Conservation (phyloP, 805 yeast genomes). For the Metschnikowia arizonensis region DNA sequence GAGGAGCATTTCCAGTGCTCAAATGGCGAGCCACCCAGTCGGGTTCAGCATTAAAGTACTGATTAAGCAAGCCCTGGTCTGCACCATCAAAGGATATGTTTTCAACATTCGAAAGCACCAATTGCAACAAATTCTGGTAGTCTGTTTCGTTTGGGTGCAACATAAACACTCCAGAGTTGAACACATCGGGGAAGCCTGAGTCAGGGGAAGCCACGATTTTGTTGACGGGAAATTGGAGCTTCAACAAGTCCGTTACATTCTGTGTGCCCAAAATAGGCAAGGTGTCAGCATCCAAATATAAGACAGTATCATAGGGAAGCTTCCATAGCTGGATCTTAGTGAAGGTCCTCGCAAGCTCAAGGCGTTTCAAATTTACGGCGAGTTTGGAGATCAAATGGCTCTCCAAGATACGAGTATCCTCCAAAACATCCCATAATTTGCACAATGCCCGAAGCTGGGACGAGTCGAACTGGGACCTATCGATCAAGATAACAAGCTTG, state of each 20-base stretch:
- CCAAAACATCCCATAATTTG: constrained; percentile 27
- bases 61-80: constrained; percentile 86
- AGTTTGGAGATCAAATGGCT: constrained; percentile 27
- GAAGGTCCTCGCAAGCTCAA: constrained; percentile 18
- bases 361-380: constrained; percentile 27
- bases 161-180: constrained; percentile 20
- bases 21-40: constrained; percentile 32
- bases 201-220: constrained; percentile 20
- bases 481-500: constrained; percentile 32
- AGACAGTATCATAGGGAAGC: constrained; percentile 18
- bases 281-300: constrained; percentile 20
- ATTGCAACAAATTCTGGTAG: constrained; percentile 27
- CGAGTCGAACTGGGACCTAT: constrained; percentile 23
- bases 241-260: constrained; percentile 26
- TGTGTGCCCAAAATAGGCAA: constrained; percentile 17
- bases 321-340: constrained; percentile 20
- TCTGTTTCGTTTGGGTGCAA: constrained; percentile 16
- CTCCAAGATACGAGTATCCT: constrained; percentile 25
- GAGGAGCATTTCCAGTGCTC: constrained; percentile 6
- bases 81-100: constrained; percentile 71
- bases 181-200: constrained; percentile 20
- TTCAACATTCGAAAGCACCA: constrained; percentile 18
- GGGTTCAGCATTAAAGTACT: constrained; percentile 51
- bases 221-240: constrained; percentile 14
- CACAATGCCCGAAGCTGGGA: constrained; percentile 27